Evolutionary conservation across 2,329 filamentous ascomycete genomes (phyloP).

Genomic region (Sclerotinia sclerotiorum): DNA sequence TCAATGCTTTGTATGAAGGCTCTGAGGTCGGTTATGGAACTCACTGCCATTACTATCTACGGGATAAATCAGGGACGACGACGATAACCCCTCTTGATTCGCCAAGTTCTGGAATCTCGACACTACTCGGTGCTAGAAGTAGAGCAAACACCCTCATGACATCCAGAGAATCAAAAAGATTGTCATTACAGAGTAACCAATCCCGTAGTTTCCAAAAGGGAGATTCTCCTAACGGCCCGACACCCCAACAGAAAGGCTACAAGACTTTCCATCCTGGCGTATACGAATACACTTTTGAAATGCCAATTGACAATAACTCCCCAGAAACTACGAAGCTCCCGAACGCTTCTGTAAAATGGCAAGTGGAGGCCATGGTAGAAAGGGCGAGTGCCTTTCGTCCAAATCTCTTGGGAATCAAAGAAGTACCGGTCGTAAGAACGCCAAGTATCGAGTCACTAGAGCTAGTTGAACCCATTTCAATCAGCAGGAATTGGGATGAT

Average conservation of each 20-base stretch:
- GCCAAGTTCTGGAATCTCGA: constrained; percentile 33
- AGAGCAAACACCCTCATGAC: constrained; percentile 35
- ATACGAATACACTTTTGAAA: constrained; percentile 65
- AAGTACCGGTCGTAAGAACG: constrained; percentile 66
- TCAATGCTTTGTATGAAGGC: constrained; percentile 69
- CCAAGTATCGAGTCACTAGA: constrained; percentile 70
- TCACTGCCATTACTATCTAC: constrained; percentile 55
- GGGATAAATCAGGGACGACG: constrained; percentile 34
- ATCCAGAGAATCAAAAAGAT: constrained; percentile 48
- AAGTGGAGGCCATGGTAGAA: constrained; percentile 67
- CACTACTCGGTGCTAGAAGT: constrained; percentile 30
- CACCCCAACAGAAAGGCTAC: constrained; percentile 65
- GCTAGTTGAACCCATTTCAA: constrained; percentile 72
- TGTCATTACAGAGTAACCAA: constrained; percentile 64
- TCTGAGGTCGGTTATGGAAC: constrained; percentile 62
- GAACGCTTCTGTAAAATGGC: constrained; percentile 68
- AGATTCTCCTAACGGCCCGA: constrained; percentile 54
- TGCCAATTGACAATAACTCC: constrained; percentile 75
- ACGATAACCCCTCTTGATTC: constrained; percentile 34
- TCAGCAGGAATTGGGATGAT: constrained; percentile 74
- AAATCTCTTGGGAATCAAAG: constrained; percentile 65
- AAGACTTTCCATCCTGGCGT: constrained; percentile 58
- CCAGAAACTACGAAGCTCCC: constrained; percentile 72
- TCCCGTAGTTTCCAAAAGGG: constrained; percentile 68
- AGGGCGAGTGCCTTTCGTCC: constrained; percentile 69